These are phyloP conservation scores for Phytophthora ohioensis DNA, from an alignment of 352 stramenopile genomes.

Conservation along the genomic window DNA sequence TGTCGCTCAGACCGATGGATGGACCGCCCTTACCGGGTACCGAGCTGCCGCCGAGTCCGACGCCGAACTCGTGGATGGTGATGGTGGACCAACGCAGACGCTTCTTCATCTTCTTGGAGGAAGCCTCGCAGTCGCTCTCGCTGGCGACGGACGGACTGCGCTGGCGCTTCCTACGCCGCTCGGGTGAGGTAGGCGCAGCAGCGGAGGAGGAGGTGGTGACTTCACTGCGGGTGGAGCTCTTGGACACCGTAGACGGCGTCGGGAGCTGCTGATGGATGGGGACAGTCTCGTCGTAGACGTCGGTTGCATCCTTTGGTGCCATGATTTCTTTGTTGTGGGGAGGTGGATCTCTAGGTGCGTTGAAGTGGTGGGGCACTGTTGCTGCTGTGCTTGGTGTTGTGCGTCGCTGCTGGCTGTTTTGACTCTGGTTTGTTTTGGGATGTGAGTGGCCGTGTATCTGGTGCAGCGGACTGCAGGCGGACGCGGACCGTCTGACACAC, in stretches of 20 bases:
- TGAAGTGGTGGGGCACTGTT: slow-evolving; percentile 7
- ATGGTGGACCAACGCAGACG: slow-evolving; percentile 62
- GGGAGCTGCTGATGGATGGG: slow-evolving; percentile 14
- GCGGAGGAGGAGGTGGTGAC: slow-evolving; percentile 2
- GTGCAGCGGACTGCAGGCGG: slow-evolving; percentile 27
- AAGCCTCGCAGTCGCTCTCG: slow-evolving; percentile 11
- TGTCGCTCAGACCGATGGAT: slow-evolving; percentile 58
- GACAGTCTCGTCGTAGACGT: slow-evolving; percentile 17
- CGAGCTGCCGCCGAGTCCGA: slow-evolving; percentile 58
- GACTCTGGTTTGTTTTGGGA: too few species aligned
- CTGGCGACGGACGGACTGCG: slow-evolving; percentile 17
- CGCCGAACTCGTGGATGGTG: slow-evolving; percentile 68
- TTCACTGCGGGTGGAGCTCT: slow-evolving; percentile 17
- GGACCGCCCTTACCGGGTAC: slow-evolving; percentile 60
- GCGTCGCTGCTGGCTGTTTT: neutral
- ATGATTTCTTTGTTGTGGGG: slow-evolving; percentile 32
- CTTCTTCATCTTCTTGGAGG: slow-evolving; percentile 46
- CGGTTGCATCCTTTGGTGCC: slow-evolving; percentile 53
- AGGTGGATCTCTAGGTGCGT: neutral
- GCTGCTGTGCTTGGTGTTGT: too few species aligned
- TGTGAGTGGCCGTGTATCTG: slow-evolving; percentile 22
- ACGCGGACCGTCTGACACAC: slow-evolving; percentile 27
- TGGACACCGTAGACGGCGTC: slow-evolving; percentile 4
- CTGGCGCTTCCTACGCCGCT: slow-evolving; percentile 25
- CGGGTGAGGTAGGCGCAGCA: slow-evolving; percentile 9